Conservation (phyloP, 108 stramenopile genomes). For the Licmophora abbreviata region DNA sequence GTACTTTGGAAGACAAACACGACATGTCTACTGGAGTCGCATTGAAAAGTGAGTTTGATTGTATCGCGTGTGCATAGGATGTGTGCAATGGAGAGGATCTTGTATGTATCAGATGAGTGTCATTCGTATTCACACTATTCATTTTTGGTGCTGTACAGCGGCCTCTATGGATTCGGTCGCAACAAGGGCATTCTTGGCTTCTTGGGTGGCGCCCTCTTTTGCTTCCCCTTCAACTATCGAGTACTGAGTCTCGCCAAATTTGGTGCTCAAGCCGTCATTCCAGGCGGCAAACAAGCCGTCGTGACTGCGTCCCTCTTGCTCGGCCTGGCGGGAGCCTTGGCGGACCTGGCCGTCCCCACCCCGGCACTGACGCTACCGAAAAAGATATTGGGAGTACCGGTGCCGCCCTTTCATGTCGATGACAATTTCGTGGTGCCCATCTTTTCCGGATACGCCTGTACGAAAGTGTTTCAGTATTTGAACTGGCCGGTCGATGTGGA, state of each 20-base stretch:
- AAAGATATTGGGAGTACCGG: slow-evolving; percentile 47
- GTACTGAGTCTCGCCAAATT: slow-evolving; percentile 54
- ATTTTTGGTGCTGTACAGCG: slow-evolving; percentile 14
- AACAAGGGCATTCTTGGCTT: slow-evolving; percentile 83
- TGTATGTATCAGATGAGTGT: too few relatives aligned
- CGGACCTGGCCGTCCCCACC: slow-evolving; percentile 82
- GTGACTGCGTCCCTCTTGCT: slow-evolving; percentile 37
- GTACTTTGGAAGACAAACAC: slow-evolving; percentile 66
- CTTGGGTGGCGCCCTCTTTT: slow-evolving; percentile 66
- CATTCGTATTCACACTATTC: slow-evolving; percentile 1
- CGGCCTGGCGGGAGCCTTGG: slow-evolving; percentile 75
- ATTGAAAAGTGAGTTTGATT: slow-evolving; percentile 44
- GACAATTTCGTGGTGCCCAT: slow-evolving; percentile 80
- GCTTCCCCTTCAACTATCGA: slow-evolving; percentile 70
- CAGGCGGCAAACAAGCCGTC: slow-evolving; percentile 23
- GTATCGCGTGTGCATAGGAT: background rate
- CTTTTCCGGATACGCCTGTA: slow-evolving; percentile 59
- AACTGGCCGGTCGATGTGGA: slow-evolving; percentile 38
- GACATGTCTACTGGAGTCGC: slow-evolving; percentile 75
- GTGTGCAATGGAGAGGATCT: too few relatives aligned
- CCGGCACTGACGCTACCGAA: slow-evolving; percentile 73
- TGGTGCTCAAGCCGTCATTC: slow-evolving; percentile 13
- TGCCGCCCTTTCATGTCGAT: slow-evolving; percentile 86
- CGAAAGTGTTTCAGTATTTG: slow-evolving; percentile 41
- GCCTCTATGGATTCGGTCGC: slow-evolving; percentile 70